Percentiles rank a stretch among this genome's conserved stretches.
phyloP scores from a whole-genome alignment of 2,329 filamentous ascomycete species.

The Calonectria pauciramosa region DNA sequence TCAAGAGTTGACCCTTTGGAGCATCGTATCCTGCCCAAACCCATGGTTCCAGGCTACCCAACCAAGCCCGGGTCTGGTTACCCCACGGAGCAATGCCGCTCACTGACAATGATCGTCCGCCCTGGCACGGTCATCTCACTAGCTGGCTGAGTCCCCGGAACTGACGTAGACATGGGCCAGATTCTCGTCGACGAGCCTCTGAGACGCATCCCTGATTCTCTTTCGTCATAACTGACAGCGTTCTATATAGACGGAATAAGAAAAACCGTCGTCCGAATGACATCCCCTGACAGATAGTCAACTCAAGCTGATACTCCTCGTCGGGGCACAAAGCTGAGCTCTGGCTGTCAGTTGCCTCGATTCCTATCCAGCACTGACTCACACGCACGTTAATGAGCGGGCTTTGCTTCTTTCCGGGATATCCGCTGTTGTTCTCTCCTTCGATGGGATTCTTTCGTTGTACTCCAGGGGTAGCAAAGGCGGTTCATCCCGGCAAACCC shows the following conservation, averaged over 20 bases:
- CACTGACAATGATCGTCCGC: conserved; percentile 20
- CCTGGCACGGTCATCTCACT: conserved; percentile 12
- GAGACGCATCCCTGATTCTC: not conserved
- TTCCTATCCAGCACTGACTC: not conserved
- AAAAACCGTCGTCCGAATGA: not conserved
- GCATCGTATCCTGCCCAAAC: not conserved
- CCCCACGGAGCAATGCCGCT: conserved; percentile 26
- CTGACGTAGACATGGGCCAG: not conserved
- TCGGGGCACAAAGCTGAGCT: conserved; percentile 24
- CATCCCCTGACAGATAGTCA: not conserved
- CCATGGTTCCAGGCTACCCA: not conserved
- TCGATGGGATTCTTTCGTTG: not conserved
- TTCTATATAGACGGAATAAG: not conserved
- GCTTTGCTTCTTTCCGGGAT: not conserved
- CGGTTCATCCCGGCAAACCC: not conserved
- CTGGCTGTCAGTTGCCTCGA: not conserved
- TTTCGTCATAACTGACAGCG: conserved; percentile 10
- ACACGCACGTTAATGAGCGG: not conserved
- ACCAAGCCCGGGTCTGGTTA: conserved; percentile 11
- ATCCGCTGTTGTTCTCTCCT: not conserved
- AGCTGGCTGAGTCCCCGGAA: conserved; percentile 5
- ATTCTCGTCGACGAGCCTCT: not conserved
- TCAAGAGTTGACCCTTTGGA: not conserved
- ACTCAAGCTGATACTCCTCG: not conserved
- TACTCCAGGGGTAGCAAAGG: not conserved